phyloP scores from a whole-genome alignment of 2,329 filamentous ascomycete species.

The Nakataea oryzae region DNA sequence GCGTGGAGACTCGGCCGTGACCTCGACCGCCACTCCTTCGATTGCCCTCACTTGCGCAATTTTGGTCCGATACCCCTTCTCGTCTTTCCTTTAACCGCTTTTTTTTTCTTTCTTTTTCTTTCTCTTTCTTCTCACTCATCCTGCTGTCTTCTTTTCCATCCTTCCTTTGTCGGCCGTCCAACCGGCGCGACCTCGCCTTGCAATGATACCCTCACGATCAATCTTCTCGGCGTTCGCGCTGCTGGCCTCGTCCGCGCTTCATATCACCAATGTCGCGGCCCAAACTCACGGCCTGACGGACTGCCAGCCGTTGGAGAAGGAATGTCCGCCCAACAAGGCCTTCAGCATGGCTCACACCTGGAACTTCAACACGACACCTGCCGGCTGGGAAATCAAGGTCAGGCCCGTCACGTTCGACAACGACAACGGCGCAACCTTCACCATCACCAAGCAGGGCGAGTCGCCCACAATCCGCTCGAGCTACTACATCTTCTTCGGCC shows the following conservation, averaged over 20 bases:
- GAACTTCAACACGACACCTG: slow-evolving; percentile 50
- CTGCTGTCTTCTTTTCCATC: neutral
- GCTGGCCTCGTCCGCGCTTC: slow-evolving; percentile 26
- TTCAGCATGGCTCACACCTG: slow-evolving; percentile 54
- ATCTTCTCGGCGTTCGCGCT: slow-evolving; percentile 24
- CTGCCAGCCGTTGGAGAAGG: slow-evolving; percentile 65
- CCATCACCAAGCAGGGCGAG: slow-evolving; percentile 57
- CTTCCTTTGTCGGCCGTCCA: neutral
- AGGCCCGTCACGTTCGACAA: slow-evolving; percentile 52
- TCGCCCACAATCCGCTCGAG: slow-evolving; percentile 69
- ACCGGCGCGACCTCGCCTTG: neutral
- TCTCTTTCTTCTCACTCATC: neutral
- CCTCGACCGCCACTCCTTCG: neutral
- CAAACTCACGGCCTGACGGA: slow-evolving; percentile 56
- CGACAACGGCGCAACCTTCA: slow-evolving; percentile 56
- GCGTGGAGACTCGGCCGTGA: neutral
- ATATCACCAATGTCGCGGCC: slow-evolving; percentile 36
- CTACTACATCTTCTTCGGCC: slow-evolving; percentile 82
- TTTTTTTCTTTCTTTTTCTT: neutral
- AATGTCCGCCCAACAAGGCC: slow-evolving; percentile 62
- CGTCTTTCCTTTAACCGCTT: neutral
- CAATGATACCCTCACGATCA: slow-evolving; percentile 15
- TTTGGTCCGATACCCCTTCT: neutral
- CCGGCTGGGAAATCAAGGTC: slow-evolving; percentile 59
- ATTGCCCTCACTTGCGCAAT: neutral